Percentiles rank a stretch among this genome's conserved stretches.
These are phyloP conservation scores for Acanthamoeba castellanii DNA, from an alignment of 208 protist genomes.

Conservation along the genomic window DNA sequence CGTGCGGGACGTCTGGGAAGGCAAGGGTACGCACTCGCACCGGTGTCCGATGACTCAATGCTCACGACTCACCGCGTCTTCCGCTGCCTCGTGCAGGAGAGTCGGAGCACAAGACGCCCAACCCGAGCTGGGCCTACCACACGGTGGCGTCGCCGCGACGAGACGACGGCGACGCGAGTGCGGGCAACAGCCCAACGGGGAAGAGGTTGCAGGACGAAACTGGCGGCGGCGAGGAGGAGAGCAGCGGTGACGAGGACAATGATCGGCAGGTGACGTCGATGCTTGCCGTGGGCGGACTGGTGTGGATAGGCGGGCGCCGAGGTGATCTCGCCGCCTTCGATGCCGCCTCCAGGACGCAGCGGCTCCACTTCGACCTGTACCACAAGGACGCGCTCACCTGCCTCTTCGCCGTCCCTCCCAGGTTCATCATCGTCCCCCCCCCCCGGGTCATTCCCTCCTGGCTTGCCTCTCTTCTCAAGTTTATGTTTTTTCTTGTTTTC, in stretches of 20 bases:
- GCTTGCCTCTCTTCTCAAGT: not conserved
- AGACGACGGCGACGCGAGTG: not conserved
- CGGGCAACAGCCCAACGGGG: not conserved
- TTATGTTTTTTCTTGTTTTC: not conserved
- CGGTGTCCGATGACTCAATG: not conserved
- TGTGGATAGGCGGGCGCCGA: constrained; percentile 1
- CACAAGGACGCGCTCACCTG: constrained; percentile 45
- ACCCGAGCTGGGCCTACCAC: constrained; percentile 1
- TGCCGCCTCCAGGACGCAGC: not conserved
- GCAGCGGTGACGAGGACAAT: not conserved
- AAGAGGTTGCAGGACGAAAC: not conserved
- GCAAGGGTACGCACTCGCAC: not conserved
- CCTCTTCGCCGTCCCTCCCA: not conserved
- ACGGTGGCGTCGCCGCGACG: not conserved
- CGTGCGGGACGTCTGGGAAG: not conserved
- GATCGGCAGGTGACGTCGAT: constrained; percentile 11
- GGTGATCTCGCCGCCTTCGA: not conserved
- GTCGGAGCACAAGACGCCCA: not conserved
- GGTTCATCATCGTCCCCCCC: not conserved
- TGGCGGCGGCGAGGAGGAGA: not conserved
- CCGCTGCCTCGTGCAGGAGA: not conserved
- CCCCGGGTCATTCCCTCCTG: not conserved
- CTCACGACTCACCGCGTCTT: not conserved
- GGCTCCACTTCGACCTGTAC: not conserved
- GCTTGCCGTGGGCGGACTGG: not conserved